phyloP scores from a whole-genome alignment of 2,329 filamentous ascomycete genomes.

The Colletotrichum kahawae region DNA sequence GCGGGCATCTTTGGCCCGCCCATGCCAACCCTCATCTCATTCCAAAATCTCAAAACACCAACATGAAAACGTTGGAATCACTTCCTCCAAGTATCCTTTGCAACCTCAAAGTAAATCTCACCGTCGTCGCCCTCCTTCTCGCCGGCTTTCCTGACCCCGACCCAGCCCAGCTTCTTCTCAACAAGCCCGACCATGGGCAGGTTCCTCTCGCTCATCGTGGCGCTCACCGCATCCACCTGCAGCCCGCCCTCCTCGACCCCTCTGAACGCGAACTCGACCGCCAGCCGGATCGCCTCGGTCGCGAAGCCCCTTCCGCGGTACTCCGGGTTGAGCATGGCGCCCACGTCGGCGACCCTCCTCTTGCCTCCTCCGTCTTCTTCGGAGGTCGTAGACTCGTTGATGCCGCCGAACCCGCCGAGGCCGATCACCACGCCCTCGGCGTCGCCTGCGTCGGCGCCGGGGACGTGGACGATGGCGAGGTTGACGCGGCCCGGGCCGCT shows the following conservation, averaged over 20 bases:
- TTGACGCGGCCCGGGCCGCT: constrained; percentile 31
- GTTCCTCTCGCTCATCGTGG: constrained; percentile 28
- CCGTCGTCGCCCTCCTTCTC: background rate
- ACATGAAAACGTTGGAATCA: background rate
- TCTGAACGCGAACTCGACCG: constrained; percentile 31
- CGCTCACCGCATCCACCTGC: constrained; percentile 32
- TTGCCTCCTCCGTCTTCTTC: background rate
- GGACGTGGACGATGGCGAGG: constrained; percentile 25
- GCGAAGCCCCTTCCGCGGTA: constrained; percentile 29
- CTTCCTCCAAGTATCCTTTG: constrained; percentile 22
- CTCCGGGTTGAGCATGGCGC: constrained; percentile 29
- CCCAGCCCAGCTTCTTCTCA: constrained; percentile 27
- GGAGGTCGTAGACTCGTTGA: constrained; percentile 27
- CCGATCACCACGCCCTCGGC: constrained; percentile 25
- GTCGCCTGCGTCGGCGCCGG: background rate
- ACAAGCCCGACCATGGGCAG: constrained; percentile 27
- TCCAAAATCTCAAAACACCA: background rate
- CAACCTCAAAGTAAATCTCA: constrained; percentile 31
- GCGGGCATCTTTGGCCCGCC: background rate
- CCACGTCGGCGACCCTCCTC: constrained; percentile 30
- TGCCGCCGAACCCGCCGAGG: constrained; percentile 32
- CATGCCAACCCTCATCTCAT: background rate
- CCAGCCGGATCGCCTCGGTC: constrained; percentile 28
- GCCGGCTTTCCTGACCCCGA: constrained; percentile 13
- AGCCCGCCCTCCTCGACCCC: constrained; percentile 25